These are phyloP conservation scores for Talaromyces proteolyticus DNA, from an alignment of 495 filamentous ascomycete species.

Conservation along the genomic window DNA sequence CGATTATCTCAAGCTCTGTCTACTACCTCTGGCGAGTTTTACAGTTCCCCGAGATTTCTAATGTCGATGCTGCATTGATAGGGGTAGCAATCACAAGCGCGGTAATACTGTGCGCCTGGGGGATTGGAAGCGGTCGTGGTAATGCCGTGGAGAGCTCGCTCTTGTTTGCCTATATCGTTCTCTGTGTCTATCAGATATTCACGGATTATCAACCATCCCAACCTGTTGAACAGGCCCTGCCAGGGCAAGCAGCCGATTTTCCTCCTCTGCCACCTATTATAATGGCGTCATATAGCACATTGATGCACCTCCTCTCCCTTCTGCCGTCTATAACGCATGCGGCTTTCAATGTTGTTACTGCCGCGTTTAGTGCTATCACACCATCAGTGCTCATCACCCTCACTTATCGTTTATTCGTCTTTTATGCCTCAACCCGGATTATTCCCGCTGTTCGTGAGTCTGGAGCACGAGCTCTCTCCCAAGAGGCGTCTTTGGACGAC, in stretches of 20 bases:
- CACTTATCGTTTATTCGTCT: slow-evolving; percentile 84
- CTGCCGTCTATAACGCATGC: slow-evolving; percentile 81
- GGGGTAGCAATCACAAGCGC: slow-evolving; percentile 87
- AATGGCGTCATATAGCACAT: slow-evolving; percentile 96
- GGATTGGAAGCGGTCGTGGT: slow-evolving; percentile 88
- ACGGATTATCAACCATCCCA: slow-evolving; percentile 88
- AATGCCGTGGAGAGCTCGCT: slow-evolving; percentile 95
- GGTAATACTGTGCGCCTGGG: slow-evolving; percentile 87
- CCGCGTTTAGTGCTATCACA: slow-evolving; percentile 87
- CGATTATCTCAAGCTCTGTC: slow-evolving; percentile 84
- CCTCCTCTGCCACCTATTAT: slow-evolving; percentile 93
- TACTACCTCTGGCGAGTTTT: slow-evolving; percentile 97
- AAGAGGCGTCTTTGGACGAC: slow-evolving; percentile 81
- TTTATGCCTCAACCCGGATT: slow-evolving; percentile 93
- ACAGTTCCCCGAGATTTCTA: slow-evolving; percentile 86
- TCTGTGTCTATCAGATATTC: slow-evolving; percentile 98
- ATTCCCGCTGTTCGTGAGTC: slow-evolving; percentile 88
- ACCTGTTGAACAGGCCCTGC: slow-evolving; percentile 47
- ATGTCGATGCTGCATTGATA: slow-evolving; percentile 90
- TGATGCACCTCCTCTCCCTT: slow-evolving; percentile 75
- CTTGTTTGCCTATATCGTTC: slow-evolving; percentile 91
- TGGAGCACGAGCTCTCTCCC: slow-evolving; percentile 72
- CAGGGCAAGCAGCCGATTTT: slow-evolving; percentile 66
- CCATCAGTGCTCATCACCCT: slow-evolving; percentile 92
- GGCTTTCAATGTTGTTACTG: slow-evolving; percentile 77